Evolutionary conservation across 805 yeast genomes (phyloP).

Genomic region (Metschnikowia continentalis): DNA sequence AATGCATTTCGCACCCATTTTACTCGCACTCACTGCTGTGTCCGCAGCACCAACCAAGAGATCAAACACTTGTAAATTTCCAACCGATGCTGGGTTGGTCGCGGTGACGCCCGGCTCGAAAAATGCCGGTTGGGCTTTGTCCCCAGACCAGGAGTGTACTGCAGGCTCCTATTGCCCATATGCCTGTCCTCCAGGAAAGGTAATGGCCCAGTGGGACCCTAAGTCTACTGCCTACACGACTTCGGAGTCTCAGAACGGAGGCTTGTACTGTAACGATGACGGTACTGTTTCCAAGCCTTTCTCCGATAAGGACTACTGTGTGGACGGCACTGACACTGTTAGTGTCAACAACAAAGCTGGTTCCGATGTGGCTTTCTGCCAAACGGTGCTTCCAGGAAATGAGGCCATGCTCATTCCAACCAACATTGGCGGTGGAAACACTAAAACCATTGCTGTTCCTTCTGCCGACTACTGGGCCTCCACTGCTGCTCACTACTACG

Average conservation of each 20-base stretch:
- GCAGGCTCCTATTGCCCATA: slow-evolving; percentile 85
- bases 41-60: slow-evolving; percentile 26
- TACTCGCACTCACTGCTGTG: slow-evolving; percentile 20
- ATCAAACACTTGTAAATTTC: slow-evolving; percentile 60
- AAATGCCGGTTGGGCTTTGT: slow-evolving; percentile 87
- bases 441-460: slow-evolving; percentile 73
- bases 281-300: slow-evolving; percentile 66
- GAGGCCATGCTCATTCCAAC: slow-evolving; percentile 94
- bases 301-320: slow-evolving; percentile 57
- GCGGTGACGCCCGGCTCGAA: slow-evolving; percentile 52
- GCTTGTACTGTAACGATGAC: slow-evolving; percentile 67
- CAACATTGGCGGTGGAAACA: slow-evolving; percentile 45
- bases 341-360: slow-evolving; percentile 54
- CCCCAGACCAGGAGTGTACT: slow-evolving; percentile 66
- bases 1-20: slow-evolving; percentile 17
- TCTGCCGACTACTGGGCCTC: slow-evolving; percentile 79
- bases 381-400: slow-evolving; percentile 90
- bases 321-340: slow-evolving; percentile 76
- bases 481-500: slow-evolving; percentile 82
- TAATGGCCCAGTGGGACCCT: slow-evolving; percentile 89
- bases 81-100: slow-evolving; percentile 63
- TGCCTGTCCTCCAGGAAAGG: slow-evolving; percentile 85
- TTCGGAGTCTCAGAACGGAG: slow-evolving; percentile 81
- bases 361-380: slow-evolving; percentile 74
- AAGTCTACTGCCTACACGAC: slow-evolving; percentile 64